Evolutionary conservation across 2,329 filamentous ascomycete species (phyloP).

Genomic region (Botrytis squamosa): DNA sequence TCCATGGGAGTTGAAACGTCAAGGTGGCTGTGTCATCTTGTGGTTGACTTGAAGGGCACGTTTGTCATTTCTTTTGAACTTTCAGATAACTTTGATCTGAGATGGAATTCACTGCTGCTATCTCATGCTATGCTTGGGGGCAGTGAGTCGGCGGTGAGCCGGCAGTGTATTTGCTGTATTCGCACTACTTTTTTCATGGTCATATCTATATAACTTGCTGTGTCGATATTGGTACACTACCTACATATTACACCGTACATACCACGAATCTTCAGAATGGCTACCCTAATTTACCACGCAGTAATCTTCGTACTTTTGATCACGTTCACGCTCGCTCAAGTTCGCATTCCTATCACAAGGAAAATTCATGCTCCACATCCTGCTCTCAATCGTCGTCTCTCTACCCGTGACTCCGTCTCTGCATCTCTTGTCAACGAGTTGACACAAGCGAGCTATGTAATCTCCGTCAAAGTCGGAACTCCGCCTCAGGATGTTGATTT

Average conservation of each 20-base stretch:
- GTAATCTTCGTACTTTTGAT: background rate
- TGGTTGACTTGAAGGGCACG: background rate
- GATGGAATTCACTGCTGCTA: background rate
- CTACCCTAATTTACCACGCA: no score
- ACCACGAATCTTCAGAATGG: background rate
- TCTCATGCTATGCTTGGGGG: background rate
- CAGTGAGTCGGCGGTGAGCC: background rate
- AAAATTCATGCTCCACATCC: background rate
- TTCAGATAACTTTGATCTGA: background rate
- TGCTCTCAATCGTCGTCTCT: conserved; percentile 1
- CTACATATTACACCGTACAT: background rate
- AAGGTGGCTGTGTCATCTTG: background rate
- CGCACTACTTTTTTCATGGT: background rate
- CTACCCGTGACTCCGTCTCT: conserved; percentile 24
- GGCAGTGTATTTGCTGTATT: background rate
- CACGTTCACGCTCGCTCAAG: background rate
- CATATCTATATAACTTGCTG: background rate
- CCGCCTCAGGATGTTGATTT: conserved; percentile 55
- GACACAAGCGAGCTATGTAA: conserved; percentile 49
- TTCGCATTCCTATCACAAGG: conserved; percentile 6
- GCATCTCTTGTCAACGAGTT: conserved; percentile 48
- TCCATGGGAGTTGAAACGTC: background rate
- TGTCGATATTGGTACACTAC: background rate
- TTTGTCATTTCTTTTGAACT: background rate
- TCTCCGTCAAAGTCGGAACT: conserved; percentile 55